phyloP scores from a whole-genome alignment of 257 asterid genomes.

The Ilex asprella region DNA sequence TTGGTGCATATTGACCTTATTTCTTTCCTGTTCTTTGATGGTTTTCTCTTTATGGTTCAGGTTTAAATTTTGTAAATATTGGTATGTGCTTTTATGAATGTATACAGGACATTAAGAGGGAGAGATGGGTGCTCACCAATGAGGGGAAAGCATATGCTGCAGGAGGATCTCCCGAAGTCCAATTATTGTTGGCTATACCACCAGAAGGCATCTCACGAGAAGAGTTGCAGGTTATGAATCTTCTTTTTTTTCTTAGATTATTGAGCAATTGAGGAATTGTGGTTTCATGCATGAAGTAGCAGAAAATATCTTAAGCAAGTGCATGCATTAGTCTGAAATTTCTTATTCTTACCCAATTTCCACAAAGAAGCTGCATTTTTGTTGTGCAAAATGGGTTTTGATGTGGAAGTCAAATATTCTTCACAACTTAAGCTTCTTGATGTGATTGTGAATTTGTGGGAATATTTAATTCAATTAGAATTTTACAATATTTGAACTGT shows the following conservation, averaged over 20 bases:
- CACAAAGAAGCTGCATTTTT: no score
- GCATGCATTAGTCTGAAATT: not conserved
- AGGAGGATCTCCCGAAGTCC: slow-evolving; percentile 88
- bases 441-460: no score
- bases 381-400: no score
- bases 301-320: not conserved
- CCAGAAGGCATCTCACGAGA: slow-evolving; percentile 63
- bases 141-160: slow-evolving; percentile 72
- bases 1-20: not conserved
- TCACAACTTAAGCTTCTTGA: no score
- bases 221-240: slow-evolving; percentile 61
- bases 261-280: not conserved
- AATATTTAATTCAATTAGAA: no score
- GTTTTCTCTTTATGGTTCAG: not conserved
- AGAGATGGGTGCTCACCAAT: slow-evolving; percentile 71
- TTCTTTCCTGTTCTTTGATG: not conserved
- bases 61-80: slow-evolving; percentile 11
- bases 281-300: not conserved
- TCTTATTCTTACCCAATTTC: no score
- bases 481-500: no score
- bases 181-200: slow-evolving; percentile 68
- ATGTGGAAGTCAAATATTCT: no score
- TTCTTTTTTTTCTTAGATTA: not conserved
- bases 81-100: not conserved
- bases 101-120: slow-evolving; percentile 77